Evolutionary conservation across 805 yeast genomes (phyloP), one percentile per base, ranked within the genome.

Genomic region (Isabelozyma gotoi): DNA sequence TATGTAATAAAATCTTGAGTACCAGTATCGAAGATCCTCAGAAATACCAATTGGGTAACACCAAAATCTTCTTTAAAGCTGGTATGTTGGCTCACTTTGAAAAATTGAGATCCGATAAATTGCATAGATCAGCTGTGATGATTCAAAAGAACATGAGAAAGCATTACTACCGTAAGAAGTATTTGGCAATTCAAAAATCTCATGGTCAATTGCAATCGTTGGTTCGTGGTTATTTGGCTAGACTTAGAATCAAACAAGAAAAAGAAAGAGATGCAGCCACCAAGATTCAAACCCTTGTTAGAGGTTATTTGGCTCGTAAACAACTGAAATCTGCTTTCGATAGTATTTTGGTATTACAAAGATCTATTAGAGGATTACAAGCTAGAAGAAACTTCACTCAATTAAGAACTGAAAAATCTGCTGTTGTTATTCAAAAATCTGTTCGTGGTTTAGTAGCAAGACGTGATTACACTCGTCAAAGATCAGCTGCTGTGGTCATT

Each of bases 11-110:
- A 31, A 87, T 92, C 47, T 73, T 92, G 55, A 69, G 74, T 33
- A 71, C 73, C 17, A 80, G 86, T 34, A 83, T 88, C 41, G 77
- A 82, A 19, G 87, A 82, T 60, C 76, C 74, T 31, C 68, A 73
- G 42, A 86, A 87, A 56, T 91, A 85, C 63, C 97, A 91, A 67
- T 76, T 88, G 46, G 99, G 99, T 69, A 82, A 88, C 60, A 86
- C 96, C 34, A 92, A 92, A 69, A 89, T 92, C 45, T 92, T 92
- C 71, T 88, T 92, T 73, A 85, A 96, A 57, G 97, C 97, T 21
- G 99, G 99, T 61, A 87, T 92, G 85, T 74, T 92, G 63, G 98
- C 97, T 3, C 82, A 82, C 49, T 75, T 92, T 55, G 99, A 92
- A 67, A 88, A 88, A 54, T 68, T 85, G 58, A 82, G 97, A 65